Base-by-base conservation (phyloP, 768 basidiomycete genomes). In the Lactarius quietus region DNA sequence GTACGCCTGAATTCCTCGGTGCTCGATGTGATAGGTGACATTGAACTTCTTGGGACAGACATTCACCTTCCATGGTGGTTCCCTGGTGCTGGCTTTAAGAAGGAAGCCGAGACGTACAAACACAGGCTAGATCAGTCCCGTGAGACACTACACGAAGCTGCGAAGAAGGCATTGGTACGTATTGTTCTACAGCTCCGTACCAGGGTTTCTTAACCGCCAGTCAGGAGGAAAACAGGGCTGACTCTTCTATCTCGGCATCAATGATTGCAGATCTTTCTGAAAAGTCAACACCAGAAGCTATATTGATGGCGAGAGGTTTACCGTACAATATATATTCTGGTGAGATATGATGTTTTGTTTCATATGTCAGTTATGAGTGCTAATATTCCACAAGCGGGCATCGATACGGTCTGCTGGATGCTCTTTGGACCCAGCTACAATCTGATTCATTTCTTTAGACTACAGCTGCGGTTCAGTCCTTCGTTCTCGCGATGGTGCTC, bases 401-500 rank as follows among this genome's bases (percentile, higher is more conserved):
- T 67, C 43, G 66, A 64, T 12, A 39, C 35, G 29, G 66, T 64
- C 29, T 41, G 64, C 35, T 43, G 23, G 9, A 29, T 57, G 12
- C 39, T 6, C 9, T 33, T 43, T 38, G 41, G 12, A 56, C 57
- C 20, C 20, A 3, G n/a, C 43, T 38, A 18, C 7, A 20, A 23
- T 43, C 57, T 38, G 43, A 55, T 0, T 31, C 4, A 17, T 61
- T 54, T 36, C 39, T n/a, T 12, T 4, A 67, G 72, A 65, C 71
- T 2, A 23, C 61, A 8, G 69, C 71, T 5, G 57, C 62, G 1
- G 31, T 71, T n/a, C 55, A 57, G 9, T 61, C 67, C 3, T 76
- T 77, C 61, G 31, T 77, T 15, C 64, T 76, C 2, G 73, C 72
- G 18, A 74, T 77, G 74, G 68, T 71, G 9, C 64, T 74, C 17